Evolutionary conservation across 1,139 yeast species (phyloP), one percentile per base, ranked within the genome.

Genomic region (Saccharomyces hybrid): DNA sequence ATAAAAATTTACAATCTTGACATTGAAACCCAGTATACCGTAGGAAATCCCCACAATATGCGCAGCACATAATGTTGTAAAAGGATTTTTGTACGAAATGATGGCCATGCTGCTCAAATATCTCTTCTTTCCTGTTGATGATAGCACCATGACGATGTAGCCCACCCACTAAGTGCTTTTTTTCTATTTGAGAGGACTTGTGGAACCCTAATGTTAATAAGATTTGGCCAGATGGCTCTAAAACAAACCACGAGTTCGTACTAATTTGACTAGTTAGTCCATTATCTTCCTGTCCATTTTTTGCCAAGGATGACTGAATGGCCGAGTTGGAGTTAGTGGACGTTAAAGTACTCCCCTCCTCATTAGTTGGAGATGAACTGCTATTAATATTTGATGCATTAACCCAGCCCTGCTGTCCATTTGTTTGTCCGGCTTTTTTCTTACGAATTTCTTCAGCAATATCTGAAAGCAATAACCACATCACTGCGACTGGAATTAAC

Each of bases 111-210:
- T 93, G 95, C 71, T 91, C 97, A 68, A 84, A 89, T 1, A 93
- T 89, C 65, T 91, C 97, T 67, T 91, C 98, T 65, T 91, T 91
- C 75, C 88, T 84, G 71, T 89, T 95, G 65, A 96, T 85, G 61
- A 93, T 93, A 57, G 99, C 99, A 73, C 98, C 98, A 69, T 91
- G 96, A 77, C 99, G 96, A 23, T 96, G 98, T 58, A 93, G 80
- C 25, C 81, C 82, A 50, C 77, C 74, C 42, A 70, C 61, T 16
- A 81, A 74, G 13, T 78, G 74, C 51, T 69, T 72, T 59, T 77
- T 76, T 52, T 72, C 72, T 28, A 75, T 76, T 31, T 78, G 76
- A 54, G 79, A 80, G 1, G 82, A 69, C 66, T 91, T 91, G 55
- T 85, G 88, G 67, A 93, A 93, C 4, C 95, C 87, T 32, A 91